Conservation (phyloP, 306 rosid species). For the Leucaena leucocephala region DNA sequence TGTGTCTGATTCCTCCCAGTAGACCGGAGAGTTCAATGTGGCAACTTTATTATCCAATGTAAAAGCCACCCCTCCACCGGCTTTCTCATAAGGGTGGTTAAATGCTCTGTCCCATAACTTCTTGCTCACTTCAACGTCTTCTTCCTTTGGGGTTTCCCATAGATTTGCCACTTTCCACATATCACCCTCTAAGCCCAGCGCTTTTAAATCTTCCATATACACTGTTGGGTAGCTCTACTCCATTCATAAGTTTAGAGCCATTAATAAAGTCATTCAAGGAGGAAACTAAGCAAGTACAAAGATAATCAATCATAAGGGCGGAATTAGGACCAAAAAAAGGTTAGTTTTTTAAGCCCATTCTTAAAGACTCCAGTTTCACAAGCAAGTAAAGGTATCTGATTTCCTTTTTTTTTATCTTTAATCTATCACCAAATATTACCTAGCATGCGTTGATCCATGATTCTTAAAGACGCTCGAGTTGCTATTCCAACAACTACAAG, state of each 20-base stretch:
- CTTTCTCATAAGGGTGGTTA: conserved; percentile 89
- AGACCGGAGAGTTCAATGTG: conserved; percentile 46
- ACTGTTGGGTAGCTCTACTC: conserved; percentile 85
- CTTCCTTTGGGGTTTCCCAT: conserved; percentile 53
- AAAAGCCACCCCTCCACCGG: conserved; percentile 68
- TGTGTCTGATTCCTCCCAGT: conserved; percentile 65
- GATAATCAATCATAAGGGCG: neutral
- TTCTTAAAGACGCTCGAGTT: neutral
- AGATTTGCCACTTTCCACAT: conserved; percentile 57
- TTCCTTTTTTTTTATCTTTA: neutral
- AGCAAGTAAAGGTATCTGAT: neutral
- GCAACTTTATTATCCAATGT: conserved; percentile 36
- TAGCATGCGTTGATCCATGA: neutral
- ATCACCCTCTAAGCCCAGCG: conserved; percentile 56
- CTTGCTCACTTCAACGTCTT: conserved; percentile 69
- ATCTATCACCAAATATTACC: neutral
- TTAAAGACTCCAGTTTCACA: neutral
- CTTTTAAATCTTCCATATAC: conserved; percentile 76
- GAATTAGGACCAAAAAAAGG: neutral
- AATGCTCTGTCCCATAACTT: conserved; percentile 77
- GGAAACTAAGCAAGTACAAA: neutral
- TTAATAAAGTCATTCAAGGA: conserved; percentile 13
- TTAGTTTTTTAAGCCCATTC: neutral
- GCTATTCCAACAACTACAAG: neutral
- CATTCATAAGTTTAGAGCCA: conserved; percentile 13